A percentile compares a stretch with the other conserved stretches of the same genome.
These are phyloP conservation scores for Rhodomyrtus tomentosa DNA, from an alignment of 345 rosid genomes.

Conservation along the genomic window DNA sequence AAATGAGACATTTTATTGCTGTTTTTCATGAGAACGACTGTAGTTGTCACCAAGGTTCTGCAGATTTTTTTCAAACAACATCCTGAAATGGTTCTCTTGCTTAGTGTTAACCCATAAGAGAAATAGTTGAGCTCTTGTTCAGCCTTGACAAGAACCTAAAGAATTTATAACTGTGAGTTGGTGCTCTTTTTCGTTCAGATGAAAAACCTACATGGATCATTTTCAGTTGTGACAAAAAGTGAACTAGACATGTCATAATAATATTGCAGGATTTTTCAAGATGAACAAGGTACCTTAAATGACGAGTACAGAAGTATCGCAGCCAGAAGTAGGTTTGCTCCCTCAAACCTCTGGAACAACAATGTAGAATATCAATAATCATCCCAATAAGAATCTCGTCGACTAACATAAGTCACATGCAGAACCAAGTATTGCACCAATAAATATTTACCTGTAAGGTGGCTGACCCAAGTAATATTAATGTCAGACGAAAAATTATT, in stretches of 20 bases:
- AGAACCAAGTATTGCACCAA: not conserved
- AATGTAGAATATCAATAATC: not conserved
- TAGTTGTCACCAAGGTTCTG: not conserved
- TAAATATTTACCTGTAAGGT: constrained; percentile 71
- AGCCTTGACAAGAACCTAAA: not conserved
- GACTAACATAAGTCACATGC: not conserved
- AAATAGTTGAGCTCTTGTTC: not conserved
- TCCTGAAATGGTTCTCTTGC: not conserved
- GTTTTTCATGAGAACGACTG: not conserved
- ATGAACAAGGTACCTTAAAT: constrained; percentile 52
- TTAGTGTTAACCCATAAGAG: not conserved
- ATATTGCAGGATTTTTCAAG: not conserved
- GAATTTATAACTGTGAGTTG: not conserved
- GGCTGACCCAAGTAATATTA: constrained; percentile 82
- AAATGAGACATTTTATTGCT: not conserved
- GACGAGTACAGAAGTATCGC: constrained; percentile 73
- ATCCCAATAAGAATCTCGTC: not conserved
- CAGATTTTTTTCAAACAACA: not conserved
- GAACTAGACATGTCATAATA: not conserved
- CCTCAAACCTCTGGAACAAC: constrained; percentile 65
- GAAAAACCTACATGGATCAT: not conserved
- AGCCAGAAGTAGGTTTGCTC: constrained; percentile 71
- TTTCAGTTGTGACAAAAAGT: not conserved
- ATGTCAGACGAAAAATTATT: constrained; percentile 53
- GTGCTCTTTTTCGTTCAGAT: not conserved